phyloP scores from a whole-genome alignment of 2,329 filamentous ascomycete species.

The Thelonectria blattea region DNA sequence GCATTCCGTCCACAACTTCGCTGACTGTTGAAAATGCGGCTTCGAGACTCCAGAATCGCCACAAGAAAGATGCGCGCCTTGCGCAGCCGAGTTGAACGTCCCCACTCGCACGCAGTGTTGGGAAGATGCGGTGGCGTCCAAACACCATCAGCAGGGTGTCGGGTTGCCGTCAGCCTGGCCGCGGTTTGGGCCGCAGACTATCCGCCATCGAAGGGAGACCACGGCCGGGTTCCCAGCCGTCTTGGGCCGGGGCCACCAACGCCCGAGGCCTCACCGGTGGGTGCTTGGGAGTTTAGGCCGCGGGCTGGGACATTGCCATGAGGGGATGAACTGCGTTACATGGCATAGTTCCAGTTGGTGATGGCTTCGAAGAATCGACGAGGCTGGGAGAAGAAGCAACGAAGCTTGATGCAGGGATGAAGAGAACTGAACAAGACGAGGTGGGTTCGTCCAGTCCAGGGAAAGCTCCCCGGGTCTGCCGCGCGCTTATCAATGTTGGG shows the following conservation, averaged over 20 bases:
- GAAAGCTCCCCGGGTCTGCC: conserved; percentile 24
- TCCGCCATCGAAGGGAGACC: conserved; percentile 23
- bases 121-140: conserved; percentile 30
- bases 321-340: conserved; percentile 14
- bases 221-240: conserved; percentile 24
- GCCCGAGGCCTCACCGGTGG: conserved; percentile 16
- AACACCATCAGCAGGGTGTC: conserved; percentile 17
- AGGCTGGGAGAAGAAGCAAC: conserved; percentile 34
- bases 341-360: conserved; percentile 18
- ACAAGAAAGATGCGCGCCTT: conserved; percentile 23
- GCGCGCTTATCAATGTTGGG: conserved; percentile 7
- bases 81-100: conserved; percentile 17
- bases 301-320: conserved; percentile 12
- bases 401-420: conserved; percentile 29
- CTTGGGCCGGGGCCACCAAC: conserved; percentile 24
- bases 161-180: conserved; percentile 29
- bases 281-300: conserved; percentile 23
- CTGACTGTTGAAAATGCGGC: conserved; percentile 1
- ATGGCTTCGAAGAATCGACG: conserved; percentile 7
- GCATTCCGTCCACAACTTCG: not conserved
- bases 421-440: conserved; percentile 19
- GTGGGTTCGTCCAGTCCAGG: conserved; percentile 23
- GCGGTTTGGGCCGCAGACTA: conserved; percentile 35
- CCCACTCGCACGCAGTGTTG: conserved; percentile 15
- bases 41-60: conserved; percentile 11